A percentile compares a stretch with the other conserved stretches of the same genome.
These are phyloP conservation scores for Paramecium octaurelia DNA, from an alignment of 73 alveolate genomes.

Conservation along the genomic window DNA sequence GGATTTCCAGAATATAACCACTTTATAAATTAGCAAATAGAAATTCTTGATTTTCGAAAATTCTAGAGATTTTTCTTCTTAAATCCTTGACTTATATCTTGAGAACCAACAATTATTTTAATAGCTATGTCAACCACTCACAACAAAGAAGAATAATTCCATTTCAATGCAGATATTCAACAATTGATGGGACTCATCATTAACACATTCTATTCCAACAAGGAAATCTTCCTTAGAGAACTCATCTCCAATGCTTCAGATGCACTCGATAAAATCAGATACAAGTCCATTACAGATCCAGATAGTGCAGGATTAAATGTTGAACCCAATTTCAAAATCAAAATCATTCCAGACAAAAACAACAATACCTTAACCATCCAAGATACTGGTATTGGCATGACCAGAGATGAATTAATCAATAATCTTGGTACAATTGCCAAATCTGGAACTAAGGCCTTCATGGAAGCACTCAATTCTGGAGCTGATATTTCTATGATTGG, in stretches of 20 bases:
- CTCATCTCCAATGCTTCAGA: constrained; percentile 98
- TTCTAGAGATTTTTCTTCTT: background rate
- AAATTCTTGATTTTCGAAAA: background rate
- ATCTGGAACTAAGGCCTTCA: constrained; percentile 99
- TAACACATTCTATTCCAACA: constrained; percentile 99
- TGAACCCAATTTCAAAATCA: constrained; percentile 92
- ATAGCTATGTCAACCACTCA: background rate
- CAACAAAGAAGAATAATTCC: constrained; percentile 39
- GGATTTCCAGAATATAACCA: background rate
- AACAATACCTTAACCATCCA: constrained; percentile 95
- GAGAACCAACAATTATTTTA: background rate
- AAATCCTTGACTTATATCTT: background rate
- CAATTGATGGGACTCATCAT: constrained; percentile 97
- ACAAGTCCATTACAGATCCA: constrained; percentile 96
- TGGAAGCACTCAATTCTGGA: constrained; percentile 99
- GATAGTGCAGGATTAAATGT: constrained; percentile 83
- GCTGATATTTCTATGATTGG: constrained; percentile 99
- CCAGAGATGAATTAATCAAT: constrained; percentile 97
- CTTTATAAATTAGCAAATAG: background rate
- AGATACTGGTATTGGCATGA: constrained; percentile 99
- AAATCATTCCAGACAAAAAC: constrained; percentile 98
- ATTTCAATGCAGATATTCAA: constrained; percentile 98
- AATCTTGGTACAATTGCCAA: constrained; percentile 99
- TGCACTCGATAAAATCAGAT: constrained; percentile 99
- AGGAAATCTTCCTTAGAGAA: constrained; percentile 98